Conservation (phyloP, 176 grass and related monocot species). For the Ensete glaucum region DNA sequence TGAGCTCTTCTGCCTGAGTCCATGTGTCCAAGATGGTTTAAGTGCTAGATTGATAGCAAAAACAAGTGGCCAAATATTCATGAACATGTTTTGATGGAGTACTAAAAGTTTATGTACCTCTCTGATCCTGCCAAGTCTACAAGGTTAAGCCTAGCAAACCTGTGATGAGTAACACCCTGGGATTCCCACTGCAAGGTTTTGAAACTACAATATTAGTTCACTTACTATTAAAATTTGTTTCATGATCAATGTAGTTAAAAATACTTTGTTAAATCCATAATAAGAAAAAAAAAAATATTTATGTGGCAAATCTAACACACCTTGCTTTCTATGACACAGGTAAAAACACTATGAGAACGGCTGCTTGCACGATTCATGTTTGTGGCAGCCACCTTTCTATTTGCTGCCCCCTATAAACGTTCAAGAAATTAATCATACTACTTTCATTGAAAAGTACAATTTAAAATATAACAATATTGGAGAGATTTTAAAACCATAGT, state of each 20-base stretch:
- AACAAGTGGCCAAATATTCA: not conserved
- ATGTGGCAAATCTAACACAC: conserved; percentile 24
- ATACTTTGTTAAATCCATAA: conserved; percentile 5
- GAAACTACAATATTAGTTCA: not conserved
- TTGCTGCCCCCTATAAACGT: conserved; percentile 65
- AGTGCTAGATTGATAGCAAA: not conserved
- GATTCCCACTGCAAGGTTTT: conserved; percentile 66
- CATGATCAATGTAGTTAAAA: not conserved
- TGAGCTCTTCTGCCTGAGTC: conserved; percentile 87
- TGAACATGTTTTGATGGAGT: not conserved
- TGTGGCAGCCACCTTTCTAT: conserved; percentile 92
- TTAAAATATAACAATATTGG: not conserved
- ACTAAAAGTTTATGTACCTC: conserved; percentile 37
- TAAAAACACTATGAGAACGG: conserved; percentile 98
- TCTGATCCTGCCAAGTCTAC: conserved; percentile 97
- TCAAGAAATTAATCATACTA: not conserved
- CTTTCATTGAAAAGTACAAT: not conserved
- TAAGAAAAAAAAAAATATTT: conserved; percentile 6
- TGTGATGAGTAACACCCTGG: conserved; percentile 81
- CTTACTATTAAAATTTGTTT: not conserved
- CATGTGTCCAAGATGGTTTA: not conserved
- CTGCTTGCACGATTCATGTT: conserved; percentile 99
- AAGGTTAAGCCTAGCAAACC: conserved; percentile 90
- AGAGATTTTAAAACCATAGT: not conserved
- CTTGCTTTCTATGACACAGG: conserved; percentile 96